Conservation (phyloP, 2,329 filamentous ascomycete species). For the Pyricularia sp. region DNA sequence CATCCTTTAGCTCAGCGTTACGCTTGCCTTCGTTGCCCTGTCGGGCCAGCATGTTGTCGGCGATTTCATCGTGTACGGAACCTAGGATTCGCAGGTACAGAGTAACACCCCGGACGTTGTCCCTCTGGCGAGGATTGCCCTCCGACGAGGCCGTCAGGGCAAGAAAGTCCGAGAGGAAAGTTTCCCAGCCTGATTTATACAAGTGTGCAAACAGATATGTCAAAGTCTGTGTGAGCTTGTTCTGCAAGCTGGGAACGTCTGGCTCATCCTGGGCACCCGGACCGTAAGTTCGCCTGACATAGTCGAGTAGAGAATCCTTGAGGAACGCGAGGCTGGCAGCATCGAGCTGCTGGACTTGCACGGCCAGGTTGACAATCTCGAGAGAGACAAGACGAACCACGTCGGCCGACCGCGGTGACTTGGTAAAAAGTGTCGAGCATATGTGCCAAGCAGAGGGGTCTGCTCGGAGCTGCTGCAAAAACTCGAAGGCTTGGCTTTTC, state of each 20-base stretch:
- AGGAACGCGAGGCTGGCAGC: slow-evolving; percentile 58
- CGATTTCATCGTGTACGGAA: slow-evolving; percentile 94
- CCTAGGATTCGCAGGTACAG: slow-evolving; percentile 81
- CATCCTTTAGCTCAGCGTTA: slow-evolving; percentile 82
- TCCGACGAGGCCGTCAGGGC: slow-evolving; percentile 54
- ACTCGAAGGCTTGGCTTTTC: slow-evolving; percentile 73
- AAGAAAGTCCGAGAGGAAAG: slow-evolving; percentile 83
- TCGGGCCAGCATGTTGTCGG: slow-evolving; percentile 74
- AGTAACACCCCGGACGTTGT: slow-evolving; percentile 64
- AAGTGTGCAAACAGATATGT: slow-evolving; percentile 85
- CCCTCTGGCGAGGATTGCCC: slow-evolving; percentile 34
- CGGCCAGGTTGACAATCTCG: slow-evolving; percentile 85
- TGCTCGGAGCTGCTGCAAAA: slow-evolving; percentile 62
- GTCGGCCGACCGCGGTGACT: slow-evolving; percentile 62
- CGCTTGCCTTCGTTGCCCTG: slow-evolving; percentile 68
- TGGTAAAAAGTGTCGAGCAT: slow-evolving; percentile 74
- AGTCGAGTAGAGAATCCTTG: slow-evolving; percentile 69
- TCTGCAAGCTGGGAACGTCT: slow-evolving; percentile 72
- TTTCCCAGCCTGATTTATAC: slow-evolving; percentile 77
- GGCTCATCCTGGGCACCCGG: slow-evolving; percentile 34
- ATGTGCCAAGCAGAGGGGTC: slow-evolving; percentile 84
- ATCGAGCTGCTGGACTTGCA: slow-evolving; percentile 69
- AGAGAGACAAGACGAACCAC: slow-evolving; percentile 80
- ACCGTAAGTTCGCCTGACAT: slow-evolving; percentile 65
- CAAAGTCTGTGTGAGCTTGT: slow-evolving; percentile 92